These are phyloP conservation scores for Sclerotinia borealis DNA, from an alignment of 2,329 filamentous ascomycete species.

Conservation along the genomic window DNA sequence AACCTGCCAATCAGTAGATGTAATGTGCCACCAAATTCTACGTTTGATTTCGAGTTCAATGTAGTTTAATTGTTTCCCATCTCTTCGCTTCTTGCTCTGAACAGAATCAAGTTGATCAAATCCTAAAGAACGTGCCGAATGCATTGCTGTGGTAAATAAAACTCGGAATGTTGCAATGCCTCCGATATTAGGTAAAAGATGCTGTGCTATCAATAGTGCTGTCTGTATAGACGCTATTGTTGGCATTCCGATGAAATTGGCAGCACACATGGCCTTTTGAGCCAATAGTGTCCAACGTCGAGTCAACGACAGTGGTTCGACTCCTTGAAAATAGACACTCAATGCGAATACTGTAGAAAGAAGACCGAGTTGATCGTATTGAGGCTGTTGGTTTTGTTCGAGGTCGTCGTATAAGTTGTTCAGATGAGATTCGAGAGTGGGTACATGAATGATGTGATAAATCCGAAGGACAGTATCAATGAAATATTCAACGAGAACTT, in stretches of 20 bases:
- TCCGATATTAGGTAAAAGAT: conserved; percentile 34
- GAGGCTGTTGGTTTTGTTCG: conserved; percentile 15
- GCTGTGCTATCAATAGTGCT: conserved; percentile 33
- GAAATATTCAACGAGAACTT: conserved; percentile 19
- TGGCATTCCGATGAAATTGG: conserved; percentile 23
- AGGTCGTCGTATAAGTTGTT: conserved; percentile 17
- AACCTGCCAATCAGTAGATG: conserved; percentile 34
- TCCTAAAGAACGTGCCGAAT: conserved; percentile 22
- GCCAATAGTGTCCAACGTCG: conserved; percentile 18
- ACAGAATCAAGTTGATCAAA: conserved; percentile 22
- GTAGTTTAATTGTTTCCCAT: conserved; percentile 20
- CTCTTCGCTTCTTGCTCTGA: conserved; percentile 19
- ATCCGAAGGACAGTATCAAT: conserved; percentile 20
- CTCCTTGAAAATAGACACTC: conserved; percentile 17
- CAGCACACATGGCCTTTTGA: conserved; percentile 23
- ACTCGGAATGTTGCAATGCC: conserved; percentile 32
- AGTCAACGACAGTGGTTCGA: conserved; percentile 7
- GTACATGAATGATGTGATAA: conserved; percentile 24
- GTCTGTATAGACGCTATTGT: conserved; percentile 36
- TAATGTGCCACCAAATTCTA: conserved; percentile 39
- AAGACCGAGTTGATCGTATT: conserved; percentile 17
- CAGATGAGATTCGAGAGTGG: conserved; percentile 16
- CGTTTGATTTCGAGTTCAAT: conserved; percentile 34
- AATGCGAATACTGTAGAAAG: conserved; percentile 21
- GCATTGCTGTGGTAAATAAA: conserved; percentile 31